phyloP scores from a whole-genome alignment of 2,329 filamentous ascomycete species.

The Teratosphaeria zuluensis region DNA sequence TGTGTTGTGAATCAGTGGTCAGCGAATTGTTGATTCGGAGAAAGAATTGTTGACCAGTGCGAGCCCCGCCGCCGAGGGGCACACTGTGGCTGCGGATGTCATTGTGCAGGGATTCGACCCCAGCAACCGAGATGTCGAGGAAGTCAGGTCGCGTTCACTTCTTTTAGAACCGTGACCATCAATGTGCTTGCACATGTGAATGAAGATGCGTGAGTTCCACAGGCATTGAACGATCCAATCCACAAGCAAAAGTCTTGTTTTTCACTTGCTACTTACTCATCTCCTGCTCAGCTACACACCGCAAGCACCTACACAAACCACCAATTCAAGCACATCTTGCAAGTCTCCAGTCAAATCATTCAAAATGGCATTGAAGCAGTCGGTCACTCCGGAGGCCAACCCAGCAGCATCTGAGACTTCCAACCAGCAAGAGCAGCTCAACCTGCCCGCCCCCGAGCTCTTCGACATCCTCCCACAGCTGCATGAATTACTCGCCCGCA shows the following conservation, averaged over 20 bases:
- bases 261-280: background rate
- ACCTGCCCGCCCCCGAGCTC: constrained; percentile 64
- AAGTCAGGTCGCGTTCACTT: background rate
- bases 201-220: background rate
- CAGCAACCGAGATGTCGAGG: background rate
- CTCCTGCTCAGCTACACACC: background rate
- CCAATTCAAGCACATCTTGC: constrained; percentile 7
- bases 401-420: constrained; percentile 4
- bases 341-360: background rate
- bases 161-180: background rate
- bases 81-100: background rate
- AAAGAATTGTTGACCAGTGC: constrained; percentile 1
- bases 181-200: background rate
- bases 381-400: background rate
- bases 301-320: background rate
- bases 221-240: background rate
- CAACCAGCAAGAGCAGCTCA: constrained; percentile 4
- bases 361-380: background rate
- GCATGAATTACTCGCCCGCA: constrained; percentile 64
- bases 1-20: background rate
- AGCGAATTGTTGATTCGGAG: background rate
- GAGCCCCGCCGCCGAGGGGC: background rate
- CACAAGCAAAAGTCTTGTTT: background rate
- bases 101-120: background rate
- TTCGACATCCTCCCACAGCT: constrained; percentile 82